These are phyloP conservation scores for Aristolochia californica DNA, from an alignment of 164 flowering plant species.

Conservation along the genomic window DNA sequence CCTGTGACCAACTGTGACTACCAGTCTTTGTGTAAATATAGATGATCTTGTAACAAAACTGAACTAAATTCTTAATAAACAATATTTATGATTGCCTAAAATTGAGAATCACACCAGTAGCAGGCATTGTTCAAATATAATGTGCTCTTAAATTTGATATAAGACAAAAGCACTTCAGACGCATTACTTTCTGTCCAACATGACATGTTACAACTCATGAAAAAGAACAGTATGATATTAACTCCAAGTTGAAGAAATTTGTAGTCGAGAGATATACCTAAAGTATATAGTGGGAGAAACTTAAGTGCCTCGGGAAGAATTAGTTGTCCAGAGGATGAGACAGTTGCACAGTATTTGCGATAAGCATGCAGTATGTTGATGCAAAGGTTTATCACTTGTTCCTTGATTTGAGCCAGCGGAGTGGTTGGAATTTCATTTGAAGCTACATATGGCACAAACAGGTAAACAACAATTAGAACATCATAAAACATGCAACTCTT, in stretches of 20 bases:
- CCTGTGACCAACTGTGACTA: no score
- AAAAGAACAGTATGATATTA: no score
- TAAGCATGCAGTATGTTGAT: slow-evolving; percentile 65
- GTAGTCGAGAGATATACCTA: slow-evolving; percentile 38
- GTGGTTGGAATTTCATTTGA: slow-evolving; percentile 60
- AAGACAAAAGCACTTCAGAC: background rate
- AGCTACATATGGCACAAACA: slow-evolving; percentile 29
- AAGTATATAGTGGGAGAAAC: slow-evolving; percentile 77
- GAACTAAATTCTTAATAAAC: background rate
- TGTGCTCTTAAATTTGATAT: background rate
- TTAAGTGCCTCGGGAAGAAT: slow-evolving; percentile 98
- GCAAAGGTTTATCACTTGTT: slow-evolving; percentile 63
- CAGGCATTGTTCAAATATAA: background rate
- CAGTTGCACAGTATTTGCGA: slow-evolving; percentile 95
- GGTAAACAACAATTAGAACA: no score
- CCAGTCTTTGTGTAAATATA: no score
- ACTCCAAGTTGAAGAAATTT: no score
- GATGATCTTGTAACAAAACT: no score
- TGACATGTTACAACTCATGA: no score
- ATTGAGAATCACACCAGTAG: background rate
- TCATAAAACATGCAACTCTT: no score
- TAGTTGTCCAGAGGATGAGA: slow-evolving; percentile 89
- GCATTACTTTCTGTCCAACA: no score
- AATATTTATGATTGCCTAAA: background rate
- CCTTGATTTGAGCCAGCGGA: slow-evolving; percentile 62